These are phyloP conservation scores for Potentilla sterilis DNA, from an alignment of 306 rosid genomes.

Conservation along the genomic window DNA sequence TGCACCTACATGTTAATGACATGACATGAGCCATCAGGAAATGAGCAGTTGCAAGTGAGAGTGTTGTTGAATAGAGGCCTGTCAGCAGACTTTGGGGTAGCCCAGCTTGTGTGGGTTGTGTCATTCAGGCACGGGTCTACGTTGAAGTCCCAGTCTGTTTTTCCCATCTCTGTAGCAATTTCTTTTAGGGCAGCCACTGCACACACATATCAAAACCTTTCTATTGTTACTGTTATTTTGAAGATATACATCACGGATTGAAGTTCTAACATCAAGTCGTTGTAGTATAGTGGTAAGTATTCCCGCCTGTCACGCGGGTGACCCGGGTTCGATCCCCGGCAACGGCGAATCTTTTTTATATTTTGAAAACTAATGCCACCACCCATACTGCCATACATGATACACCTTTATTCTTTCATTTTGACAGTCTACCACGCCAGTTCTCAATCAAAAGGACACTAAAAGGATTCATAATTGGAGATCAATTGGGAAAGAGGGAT, in stretches of 20 bases:
- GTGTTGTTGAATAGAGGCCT: constrained; percentile 18
- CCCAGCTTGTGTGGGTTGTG: constrained; percentile 14
- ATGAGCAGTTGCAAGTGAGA: constrained; percentile 22
- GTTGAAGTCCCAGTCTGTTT: constrained; percentile 21
- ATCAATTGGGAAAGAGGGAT: not conserved
- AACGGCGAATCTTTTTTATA: not conserved
- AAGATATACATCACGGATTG: not conserved
- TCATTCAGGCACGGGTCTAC: constrained; percentile 24
- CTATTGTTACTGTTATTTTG: not conserved
- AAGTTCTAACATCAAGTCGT: not conserved
- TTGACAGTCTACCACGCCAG: not conserved
- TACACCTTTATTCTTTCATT: too few relatives aligned
- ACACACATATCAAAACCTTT: not conserved
- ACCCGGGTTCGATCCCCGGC: constrained; percentile 12
- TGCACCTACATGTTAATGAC: constrained; percentile 10
- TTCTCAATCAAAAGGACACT: not conserved
- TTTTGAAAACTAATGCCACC: not conserved
- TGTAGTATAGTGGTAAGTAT: constrained; percentile 10
- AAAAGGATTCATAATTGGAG: not conserved
- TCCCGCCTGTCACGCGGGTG: constrained; percentile 9
- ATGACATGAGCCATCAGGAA: constrained; percentile 10
- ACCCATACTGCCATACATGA: too few relatives aligned
- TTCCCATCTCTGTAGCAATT: constrained; percentile 12
- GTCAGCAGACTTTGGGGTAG: not conserved
- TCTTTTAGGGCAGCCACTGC: constrained; percentile 23